Evolutionary conservation across 2,329 filamentous ascomycete species (phyloP).

Genomic region (Pseudogymnoascus sp.): DNA sequence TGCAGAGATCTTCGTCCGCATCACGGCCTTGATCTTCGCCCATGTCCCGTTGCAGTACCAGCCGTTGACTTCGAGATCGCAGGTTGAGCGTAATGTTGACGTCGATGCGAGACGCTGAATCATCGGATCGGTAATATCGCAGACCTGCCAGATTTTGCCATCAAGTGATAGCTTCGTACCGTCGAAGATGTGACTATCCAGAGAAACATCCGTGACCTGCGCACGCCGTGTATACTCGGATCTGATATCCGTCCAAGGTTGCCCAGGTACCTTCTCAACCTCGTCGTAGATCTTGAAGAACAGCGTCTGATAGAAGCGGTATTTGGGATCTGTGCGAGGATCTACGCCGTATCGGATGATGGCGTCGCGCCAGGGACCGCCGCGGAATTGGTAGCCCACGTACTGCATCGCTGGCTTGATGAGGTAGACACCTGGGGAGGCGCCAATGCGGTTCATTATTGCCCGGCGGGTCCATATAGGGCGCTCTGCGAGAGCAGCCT

Average conservation of each 20-base stretch:
- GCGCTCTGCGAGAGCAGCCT: slow-evolving; percentile 58
- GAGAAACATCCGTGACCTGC: slow-evolving; percentile 20
- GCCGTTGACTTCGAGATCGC: slow-evolving; percentile 57
- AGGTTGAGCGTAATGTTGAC: slow-evolving; percentile 47
- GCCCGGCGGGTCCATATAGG: slow-evolving; percentile 83
- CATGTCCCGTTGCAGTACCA: slow-evolving; percentile 79
- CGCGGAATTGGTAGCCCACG: slow-evolving; percentile 84
- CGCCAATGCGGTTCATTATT: slow-evolving; percentile 61
- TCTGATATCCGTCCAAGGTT: slow-evolving; percentile 16
- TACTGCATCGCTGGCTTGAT: slow-evolving; percentile 73
- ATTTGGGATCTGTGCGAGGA: slow-evolving; percentile 66
- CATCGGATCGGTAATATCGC: slow-evolving; percentile 78
- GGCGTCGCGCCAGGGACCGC: slow-evolving; percentile 84
- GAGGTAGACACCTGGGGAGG: slow-evolving; percentile 42
- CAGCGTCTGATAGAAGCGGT: slow-evolving; percentile 78
- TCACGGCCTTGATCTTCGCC: slow-evolving; percentile 75
- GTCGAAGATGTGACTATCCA: slow-evolving; percentile 68
- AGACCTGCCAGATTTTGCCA: slow-evolving; percentile 89
- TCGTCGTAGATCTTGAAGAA: slow-evolving; percentile 60
- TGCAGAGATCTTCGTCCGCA: slow-evolving; percentile 74
- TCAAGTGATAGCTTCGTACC: slow-evolving; percentile 66
- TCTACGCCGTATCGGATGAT: slow-evolving; percentile 81
- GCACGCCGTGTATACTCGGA: slow-evolving; percentile 15
- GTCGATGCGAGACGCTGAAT: slow-evolving; percentile 58
- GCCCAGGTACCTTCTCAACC: slow-evolving; percentile 18